Evolutionary conservation across 2,329 filamentous ascomycete species (phyloP), one percentile per base, ranked within the genome.

Genomic region (Botrytis aclada): DNA sequence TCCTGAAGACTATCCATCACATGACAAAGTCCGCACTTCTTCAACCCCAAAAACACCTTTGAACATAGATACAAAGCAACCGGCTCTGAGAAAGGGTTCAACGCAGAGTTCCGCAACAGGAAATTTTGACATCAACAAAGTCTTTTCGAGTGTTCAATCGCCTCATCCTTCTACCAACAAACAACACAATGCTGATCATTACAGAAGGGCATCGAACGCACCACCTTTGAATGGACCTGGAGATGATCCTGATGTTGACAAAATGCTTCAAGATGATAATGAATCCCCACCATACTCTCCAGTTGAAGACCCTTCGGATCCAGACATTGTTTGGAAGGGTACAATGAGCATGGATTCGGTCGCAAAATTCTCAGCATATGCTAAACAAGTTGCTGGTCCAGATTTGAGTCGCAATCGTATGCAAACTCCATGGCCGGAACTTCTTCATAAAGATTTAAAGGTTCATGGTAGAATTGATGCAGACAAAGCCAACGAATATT

Each of bases 211-310:
- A 60, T 77, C 80, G n/a, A 77, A 77, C 58, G 77, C 74, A n/a
- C 78, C 77, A 16, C 80, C 79, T n/a, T 74, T 84, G 9, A 83
- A 84, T 72, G 88, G 90, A 1, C 87, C 91, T 1, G 92, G 89
- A 25, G 89, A 92, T 22, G 95, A 99, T 81, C 88, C 93, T 4
- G 96, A 98, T 74, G 93, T 99, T 32, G 96, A 99, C 81, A 89
- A 94, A 58, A 85, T 99, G 77, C 88, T 98, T 12, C 89, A 95
- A 78, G 94, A 93, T 74, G 92, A 93, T 72, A 92, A 92, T 64
- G 88, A 92, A 22, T 95, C 93, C 2, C 92, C 93, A 2, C 92
- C 92, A 0, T 97, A 97, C 80, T 95, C 93, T 0, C 93, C 94
- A 0, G 90, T 90, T 3, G 93, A 96, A 75, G 89, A 91, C 74